These are phyloP conservation scores for Mycena sanguinolenta DNA, from an alignment of 768 basidiomycete species.

Conservation along the genomic window DNA sequence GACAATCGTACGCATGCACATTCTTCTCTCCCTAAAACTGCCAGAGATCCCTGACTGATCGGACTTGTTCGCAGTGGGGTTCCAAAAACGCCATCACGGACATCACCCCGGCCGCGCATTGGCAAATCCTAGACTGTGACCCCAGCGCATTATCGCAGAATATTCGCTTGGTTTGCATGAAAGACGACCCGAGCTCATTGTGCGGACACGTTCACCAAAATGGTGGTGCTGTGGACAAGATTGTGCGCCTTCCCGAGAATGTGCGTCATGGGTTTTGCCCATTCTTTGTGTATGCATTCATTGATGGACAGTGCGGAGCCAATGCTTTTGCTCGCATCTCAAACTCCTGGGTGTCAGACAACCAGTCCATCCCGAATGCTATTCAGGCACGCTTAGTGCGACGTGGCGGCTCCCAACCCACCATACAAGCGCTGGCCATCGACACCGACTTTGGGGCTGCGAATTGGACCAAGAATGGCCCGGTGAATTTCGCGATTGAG, in stretches of 20 bases:
- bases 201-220: constrained; percentile 49
- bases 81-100: constrained; percentile 48
- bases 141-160: constrained; percentile 44
- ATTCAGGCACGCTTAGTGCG: constrained; percentile 16
- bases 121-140: constrained; percentile 55
- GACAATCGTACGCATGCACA: constrained; percentile 18
- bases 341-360: constrained; percentile 18
- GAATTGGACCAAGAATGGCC: background rate
- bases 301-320: constrained; percentile 11
- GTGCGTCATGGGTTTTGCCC: constrained; percentile 36
- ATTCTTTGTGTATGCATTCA: no score
- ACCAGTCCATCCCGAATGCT: constrained; percentile 25
- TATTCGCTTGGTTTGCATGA: constrained; percentile 46
- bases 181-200: constrained; percentile 29
- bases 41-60: background rate
- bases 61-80: constrained; percentile 38
- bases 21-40: no score
- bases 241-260: constrained; percentile 50
- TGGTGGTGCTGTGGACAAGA: constrained; percentile 47
- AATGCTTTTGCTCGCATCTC: constrained; percentile 25
- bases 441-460: constrained; percentile 30
- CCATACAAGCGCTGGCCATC: constrained; percentile 20
- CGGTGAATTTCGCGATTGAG: background rate
- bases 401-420: constrained; percentile 11
- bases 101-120: constrained; percentile 56